Percentiles rank a stretch among this genome's conserved stretches.
phyloP scores from a whole-genome alignment of 1,139 yeast species.

The Debaryomycetaceae sp. region DNA sequence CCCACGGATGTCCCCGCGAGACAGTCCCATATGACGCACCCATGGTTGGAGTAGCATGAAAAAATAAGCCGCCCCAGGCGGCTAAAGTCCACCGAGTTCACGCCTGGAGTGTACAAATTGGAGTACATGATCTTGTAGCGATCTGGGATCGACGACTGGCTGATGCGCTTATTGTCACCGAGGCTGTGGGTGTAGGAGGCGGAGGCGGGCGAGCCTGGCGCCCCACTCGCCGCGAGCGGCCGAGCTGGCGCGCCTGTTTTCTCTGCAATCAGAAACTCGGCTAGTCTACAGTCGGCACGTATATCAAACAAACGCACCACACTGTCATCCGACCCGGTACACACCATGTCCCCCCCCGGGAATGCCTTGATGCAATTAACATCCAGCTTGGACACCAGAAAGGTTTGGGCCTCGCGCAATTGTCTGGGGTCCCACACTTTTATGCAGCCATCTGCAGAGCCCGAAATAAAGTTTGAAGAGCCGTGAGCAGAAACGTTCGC shows the following conservation, averaged over 20 bases:
- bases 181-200: slow-evolving; percentile 12
- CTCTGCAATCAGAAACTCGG: slow-evolving; percentile 42
- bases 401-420: slow-evolving; percentile 53
- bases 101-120: slow-evolving; percentile 55
- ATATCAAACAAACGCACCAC: slow-evolving; percentile 67
- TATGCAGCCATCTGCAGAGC: slow-evolving; percentile 73
- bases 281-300: slow-evolving; percentile 70
- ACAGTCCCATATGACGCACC: slow-evolving; percentile 77
- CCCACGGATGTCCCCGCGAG: slow-evolving; percentile 65
- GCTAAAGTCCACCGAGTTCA: slow-evolving; percentile 70
- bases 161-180: no score
- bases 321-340: slow-evolving; percentile 80
- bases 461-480: slow-evolving; percentile 49
- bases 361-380: slow-evolving; percentile 62
- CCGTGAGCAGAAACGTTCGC: slow-evolving; percentile 16
- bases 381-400: slow-evolving; percentile 61
- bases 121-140: slow-evolving; percentile 14
- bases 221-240: not conserved
- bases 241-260: slow-evolving; percentile 3
- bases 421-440: slow-evolving; percentile 69
- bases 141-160: slow-evolving; percentile 10
- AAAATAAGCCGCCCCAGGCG: slow-evolving; percentile 72
- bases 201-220: not conserved
- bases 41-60: slow-evolving; percentile 71
- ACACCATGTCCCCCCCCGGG: slow-evolving; percentile 66